These are phyloP conservation scores for Kandelia obovata DNA, from an alignment of 345 rosid species.

Conservation along the genomic window DNA sequence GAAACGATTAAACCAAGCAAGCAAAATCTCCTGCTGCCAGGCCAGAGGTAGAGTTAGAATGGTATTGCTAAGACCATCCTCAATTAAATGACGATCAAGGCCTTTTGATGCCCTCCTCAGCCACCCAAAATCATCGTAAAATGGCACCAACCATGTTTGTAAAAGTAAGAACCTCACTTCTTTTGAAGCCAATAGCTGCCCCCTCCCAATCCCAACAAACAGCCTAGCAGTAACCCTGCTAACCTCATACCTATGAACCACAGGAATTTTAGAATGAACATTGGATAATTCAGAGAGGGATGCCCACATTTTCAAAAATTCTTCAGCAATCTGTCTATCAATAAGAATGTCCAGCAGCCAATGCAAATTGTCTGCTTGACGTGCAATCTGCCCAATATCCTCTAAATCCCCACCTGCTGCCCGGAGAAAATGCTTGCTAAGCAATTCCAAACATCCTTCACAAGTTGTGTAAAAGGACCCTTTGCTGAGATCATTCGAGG, in stretches of 20 bases:
- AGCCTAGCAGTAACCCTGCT: constrained; percentile 87
- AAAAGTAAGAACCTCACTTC: constrained; percentile 73
- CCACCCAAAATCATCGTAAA: constrained; percentile 95
- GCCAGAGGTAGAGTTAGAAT: constrained; percentile 85
- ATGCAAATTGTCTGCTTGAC: constrained; percentile 91
- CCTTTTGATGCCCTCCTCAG: constrained; percentile 92
- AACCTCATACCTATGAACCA: constrained; percentile 74
- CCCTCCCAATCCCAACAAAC: constrained; percentile 91
- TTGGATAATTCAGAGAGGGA: constrained; percentile 71
- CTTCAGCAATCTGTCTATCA: constrained; percentile 92
- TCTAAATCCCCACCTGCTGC: constrained; percentile 64
- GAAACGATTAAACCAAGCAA: constrained; percentile 91
- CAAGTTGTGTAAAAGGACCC: constrained; percentile 86
- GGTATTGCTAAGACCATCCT: constrained; percentile 94
- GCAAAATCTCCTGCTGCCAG: constrained; percentile 87
- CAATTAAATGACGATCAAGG: constrained; percentile 83
- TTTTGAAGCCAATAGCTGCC: constrained; percentile 78
- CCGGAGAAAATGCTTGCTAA: constrained; percentile 51
- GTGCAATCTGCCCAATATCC: constrained; percentile 69
- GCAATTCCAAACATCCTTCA: constrained; percentile 74
- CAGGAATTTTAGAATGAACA: constrained; percentile 73
- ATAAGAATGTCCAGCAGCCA: constrained; percentile 93
- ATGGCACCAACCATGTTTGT: constrained; percentile 89
- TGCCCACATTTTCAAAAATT: constrained; percentile 81
- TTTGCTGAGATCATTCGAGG: constrained; percentile 78